A percentile compares a stretch with the other conserved stretches of the same genome.
Evolutionary conservation across 2,329 filamentous ascomycete genomes (phyloP).

Genomic region (Diaporthe sp.): DNA sequence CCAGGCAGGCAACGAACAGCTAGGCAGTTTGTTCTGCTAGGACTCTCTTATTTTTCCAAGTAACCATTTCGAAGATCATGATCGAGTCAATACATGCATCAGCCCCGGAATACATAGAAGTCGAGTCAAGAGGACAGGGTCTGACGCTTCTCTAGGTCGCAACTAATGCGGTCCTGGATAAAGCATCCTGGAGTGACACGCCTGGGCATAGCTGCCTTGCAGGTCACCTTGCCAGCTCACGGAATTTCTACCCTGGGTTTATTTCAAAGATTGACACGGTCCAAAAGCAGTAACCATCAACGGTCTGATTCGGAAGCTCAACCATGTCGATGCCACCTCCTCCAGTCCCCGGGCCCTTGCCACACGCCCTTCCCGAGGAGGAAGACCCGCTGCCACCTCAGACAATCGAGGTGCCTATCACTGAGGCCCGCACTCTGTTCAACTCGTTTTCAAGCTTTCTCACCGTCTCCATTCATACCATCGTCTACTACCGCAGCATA

Average conservation of each 20-base stretch:
- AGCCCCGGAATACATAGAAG: background rate
- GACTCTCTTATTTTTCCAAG: background rate
- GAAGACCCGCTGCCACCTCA: conserved; percentile 20
- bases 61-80: background rate
- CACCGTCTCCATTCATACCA: conserved; percentile 85
- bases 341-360: conserved; percentile 6
- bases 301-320: background rate
- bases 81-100: conserved; percentile 13
- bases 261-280: background rate
- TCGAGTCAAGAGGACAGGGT: conserved; percentile 23
- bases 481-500: conserved; percentile 85
- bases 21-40: background rate
- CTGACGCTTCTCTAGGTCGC: background rate
- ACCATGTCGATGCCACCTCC: conserved; percentile 42
- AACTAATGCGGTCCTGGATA: conserved; percentile 5
- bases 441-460: conserved; percentile 84
- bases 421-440: conserved; percentile 70
- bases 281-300: background rate
- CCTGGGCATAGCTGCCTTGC: background rate
- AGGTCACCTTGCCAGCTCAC: conserved; percentile 1
- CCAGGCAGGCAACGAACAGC: background rate
- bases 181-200: background rate
- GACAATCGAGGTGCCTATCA: conserved; percentile 49
- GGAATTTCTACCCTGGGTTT: background rate
- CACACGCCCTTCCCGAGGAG: conserved; percentile 1